Evolutionary conservation across 2,329 filamentous ascomycete genomes (phyloP), one percentile per base, ranked within the genome.

Genomic region (Pseudogymnoascus sp.): DNA sequence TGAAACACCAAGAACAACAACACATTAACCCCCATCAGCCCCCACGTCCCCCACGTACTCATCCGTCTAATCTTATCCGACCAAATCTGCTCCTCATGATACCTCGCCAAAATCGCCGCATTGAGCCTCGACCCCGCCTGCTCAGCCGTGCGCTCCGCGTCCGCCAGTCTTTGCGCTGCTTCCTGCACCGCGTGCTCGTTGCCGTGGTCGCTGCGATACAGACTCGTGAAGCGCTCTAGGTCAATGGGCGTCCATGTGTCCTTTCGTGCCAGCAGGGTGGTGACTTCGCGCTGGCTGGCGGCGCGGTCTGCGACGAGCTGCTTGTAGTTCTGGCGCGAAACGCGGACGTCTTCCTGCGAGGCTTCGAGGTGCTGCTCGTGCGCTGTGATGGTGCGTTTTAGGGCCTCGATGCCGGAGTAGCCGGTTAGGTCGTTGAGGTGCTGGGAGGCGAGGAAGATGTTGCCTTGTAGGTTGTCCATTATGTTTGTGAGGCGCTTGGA

Each of bases 71-170:
- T 99, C 69, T 96, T 93, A 74, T 99, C 94, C 72, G 91, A 96
- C 94, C 94, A 99, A 62, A 99, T 95, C 78, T 99, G 94, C 78
- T 99, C 94, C 77, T 99, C 94, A 74, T 99, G 94, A 75, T 99
- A 99, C 64, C 95, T 85, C 65, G 89, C 89, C 60, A 97, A 79
- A 69, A 97, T 97, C 59, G 88, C 86, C 65, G 88, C 86, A 72
- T 89, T 93, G 61, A 99, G 79, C 69, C 87, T 84, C 60, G 86
- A 84, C 62, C 87, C 84, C 0, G 92, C 83, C 65, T 89, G 87
- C 75, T 96, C 90, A 64, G 95, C 86, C 33, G 90, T 85, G 48
- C 84, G 82, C 77, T 99, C 94, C 1, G 91, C 87, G 63, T 85
- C 82, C 13, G 86, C 85, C 27, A 97, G 81, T 12, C 82, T 81